Conservation (phyloP, 1,284 basidiomycete species). For the Microstroma glucosiphilum region DNA sequence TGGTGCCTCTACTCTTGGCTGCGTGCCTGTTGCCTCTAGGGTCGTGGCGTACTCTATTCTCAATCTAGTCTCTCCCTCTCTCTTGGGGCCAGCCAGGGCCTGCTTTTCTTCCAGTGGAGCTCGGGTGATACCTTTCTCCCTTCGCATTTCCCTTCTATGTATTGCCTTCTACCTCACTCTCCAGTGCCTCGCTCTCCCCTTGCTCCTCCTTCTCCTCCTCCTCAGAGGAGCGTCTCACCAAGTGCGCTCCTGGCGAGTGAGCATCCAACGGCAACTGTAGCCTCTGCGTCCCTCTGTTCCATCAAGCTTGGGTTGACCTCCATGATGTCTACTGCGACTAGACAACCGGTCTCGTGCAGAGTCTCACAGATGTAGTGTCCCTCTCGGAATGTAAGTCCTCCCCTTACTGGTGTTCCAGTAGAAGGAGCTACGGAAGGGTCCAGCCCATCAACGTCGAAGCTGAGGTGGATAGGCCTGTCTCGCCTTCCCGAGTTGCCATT, state of each 20-base stretch:
- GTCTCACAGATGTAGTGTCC: conserved; percentile 90
- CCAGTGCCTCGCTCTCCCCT: no score
- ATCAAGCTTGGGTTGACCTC: conserved; percentile 90
- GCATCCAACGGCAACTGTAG: conserved; percentile 90
- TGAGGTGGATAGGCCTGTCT: conserved; percentile 80
- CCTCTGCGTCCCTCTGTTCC: conserved; percentile 58
- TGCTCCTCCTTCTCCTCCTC: no score
- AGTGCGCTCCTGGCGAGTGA: conserved; percentile 83
- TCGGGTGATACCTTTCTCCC: no score
- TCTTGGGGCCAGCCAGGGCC: no score
- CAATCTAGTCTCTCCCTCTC: no score
- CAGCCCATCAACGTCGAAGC: conserved; percentile 80
- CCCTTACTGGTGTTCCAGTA: conserved; percentile 88
- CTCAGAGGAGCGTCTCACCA: conserved; percentile 58
- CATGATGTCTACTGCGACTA: conserved; percentile 71
- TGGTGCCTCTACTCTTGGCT: no score
- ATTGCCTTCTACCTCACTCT: no score
- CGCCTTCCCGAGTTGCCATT: conserved; percentile 59
- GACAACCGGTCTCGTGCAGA: conserved; percentile 81
- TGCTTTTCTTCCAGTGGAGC: no score
- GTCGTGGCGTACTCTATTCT: no score
- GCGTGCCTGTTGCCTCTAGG: no score
- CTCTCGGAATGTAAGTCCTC: conserved; percentile 92
- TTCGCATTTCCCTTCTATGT: no score
- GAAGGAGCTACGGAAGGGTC: conserved; percentile 91